Evolutionary conservation across 2,329 filamentous ascomycete genomes (phyloP).

Genomic region (Alternaria brassicae): DNA sequence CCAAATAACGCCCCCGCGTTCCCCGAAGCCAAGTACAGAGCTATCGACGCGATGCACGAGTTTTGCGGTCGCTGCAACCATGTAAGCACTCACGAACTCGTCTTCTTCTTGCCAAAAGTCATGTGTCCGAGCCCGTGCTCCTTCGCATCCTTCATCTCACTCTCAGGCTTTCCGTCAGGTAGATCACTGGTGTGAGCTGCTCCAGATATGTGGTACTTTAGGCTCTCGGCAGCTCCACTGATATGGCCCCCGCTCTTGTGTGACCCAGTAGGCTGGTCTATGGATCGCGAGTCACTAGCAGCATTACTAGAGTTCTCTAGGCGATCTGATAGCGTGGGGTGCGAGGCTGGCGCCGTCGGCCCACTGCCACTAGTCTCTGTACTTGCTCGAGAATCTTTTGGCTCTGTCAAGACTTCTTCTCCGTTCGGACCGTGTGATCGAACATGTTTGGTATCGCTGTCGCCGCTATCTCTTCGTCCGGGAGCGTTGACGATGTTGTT

Average conservation of each 20-base stretch:
- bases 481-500: constrained; percentile 34
- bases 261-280: constrained; percentile 23
- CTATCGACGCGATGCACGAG: background rate
- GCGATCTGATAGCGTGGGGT: constrained; percentile 27
- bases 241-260: constrained; percentile 23
- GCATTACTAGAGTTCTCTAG: constrained; percentile 18
- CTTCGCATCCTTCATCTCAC: constrained; percentile 47
- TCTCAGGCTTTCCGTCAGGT: constrained; percentile 52
- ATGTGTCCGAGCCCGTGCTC: constrained; percentile 46
- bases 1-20: constrained; percentile 15
- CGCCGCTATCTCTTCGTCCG: constrained; percentile 38
- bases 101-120: constrained; percentile 29
- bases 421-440: constrained; percentile 49
- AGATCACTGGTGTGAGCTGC: constrained; percentile 52
- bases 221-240: constrained; percentile 33
- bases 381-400: constrained; percentile 26
- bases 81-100: constrained; percentile 24
- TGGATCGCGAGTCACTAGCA: constrained; percentile 6
- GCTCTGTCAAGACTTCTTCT: constrained; percentile 41
- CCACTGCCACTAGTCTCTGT: constrained; percentile 25
- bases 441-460: constrained; percentile 50
- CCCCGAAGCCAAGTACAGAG: background rate
- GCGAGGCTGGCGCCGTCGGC: constrained; percentile 18
- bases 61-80: background rate
- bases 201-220: constrained; percentile 40